Percentiles rank a stretch among this genome's conserved stretches.
These are phyloP conservation scores for Taphrina populina DNA, from an alignment of 1,139 yeast genomes.

Conservation along the genomic window DNA sequence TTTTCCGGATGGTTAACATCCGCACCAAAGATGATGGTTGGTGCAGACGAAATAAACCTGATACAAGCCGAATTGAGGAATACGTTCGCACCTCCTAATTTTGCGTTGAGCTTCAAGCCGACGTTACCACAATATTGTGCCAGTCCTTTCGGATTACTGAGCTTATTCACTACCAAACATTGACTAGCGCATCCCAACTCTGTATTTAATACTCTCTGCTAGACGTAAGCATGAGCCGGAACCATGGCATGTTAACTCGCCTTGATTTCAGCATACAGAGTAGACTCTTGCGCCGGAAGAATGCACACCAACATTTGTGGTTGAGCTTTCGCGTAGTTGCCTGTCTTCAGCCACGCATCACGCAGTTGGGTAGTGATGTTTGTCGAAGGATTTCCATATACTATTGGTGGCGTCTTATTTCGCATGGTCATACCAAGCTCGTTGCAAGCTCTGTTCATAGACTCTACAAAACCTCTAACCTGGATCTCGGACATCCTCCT, in stretches of 20 bases:
- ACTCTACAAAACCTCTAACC: background rate
- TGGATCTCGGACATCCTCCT: slow-evolving; percentile 18
- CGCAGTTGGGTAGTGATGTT: slow-evolving; percentile 19
- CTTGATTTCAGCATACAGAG: slow-evolving; percentile 36
- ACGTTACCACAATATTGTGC: slow-evolving; percentile 40
- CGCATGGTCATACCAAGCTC: slow-evolving; percentile 25
- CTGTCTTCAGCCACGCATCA: slow-evolving; percentile 32
- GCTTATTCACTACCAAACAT: slow-evolving; percentile 34
- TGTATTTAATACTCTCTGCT: slow-evolving; percentile 31
- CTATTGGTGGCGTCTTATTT: slow-evolving; percentile 25
- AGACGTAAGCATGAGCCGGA: background rate
- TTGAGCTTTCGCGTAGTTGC: slow-evolving; percentile 33
- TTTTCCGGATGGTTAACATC: slow-evolving; percentile 44
- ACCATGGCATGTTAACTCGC: background rate
- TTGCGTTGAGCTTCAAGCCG: slow-evolving; percentile 40
- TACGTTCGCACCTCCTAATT: slow-evolving; percentile 40
- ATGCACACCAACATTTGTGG: slow-evolving; percentile 36
- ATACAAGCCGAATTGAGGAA: slow-evolving; percentile 27
- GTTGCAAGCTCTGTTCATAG: background rate
- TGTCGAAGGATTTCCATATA: slow-evolving; percentile 21
- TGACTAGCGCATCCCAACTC: slow-evolving; percentile 36
- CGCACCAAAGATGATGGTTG: slow-evolving; percentile 42
- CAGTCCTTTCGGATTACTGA: slow-evolving; percentile 8
- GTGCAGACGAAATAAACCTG: slow-evolving; percentile 19
- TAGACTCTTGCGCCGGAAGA: slow-evolving; percentile 31